These are phyloP conservation scores for Metschnikowia colocasiae DNA, from an alignment of 805 yeast species.

Conservation along the genomic window DNA sequence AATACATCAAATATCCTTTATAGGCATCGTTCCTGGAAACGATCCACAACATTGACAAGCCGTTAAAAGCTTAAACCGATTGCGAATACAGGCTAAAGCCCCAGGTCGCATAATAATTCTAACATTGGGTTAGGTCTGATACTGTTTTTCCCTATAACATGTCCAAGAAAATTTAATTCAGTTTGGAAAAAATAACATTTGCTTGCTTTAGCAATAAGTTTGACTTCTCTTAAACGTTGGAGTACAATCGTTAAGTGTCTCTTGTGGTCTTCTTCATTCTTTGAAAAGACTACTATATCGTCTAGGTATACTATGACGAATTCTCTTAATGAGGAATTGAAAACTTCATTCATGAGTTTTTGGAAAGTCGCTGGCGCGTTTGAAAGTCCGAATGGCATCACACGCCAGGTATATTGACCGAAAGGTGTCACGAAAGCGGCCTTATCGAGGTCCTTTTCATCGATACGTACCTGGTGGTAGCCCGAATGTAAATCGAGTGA, in stretches of 20 bases:
- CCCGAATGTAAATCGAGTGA: neutral
- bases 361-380: neutral
- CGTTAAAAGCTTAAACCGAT: too few relatives aligned
- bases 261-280: too few relatives aligned
- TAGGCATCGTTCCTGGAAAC: too few relatives aligned
- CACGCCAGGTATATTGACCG: neutral
- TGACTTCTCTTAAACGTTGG: neutral
- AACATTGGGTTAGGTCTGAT: neutral
- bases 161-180: neutral
- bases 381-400: neutral
- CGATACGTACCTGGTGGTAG: neutral
- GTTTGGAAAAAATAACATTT: neutral
- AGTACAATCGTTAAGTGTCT: neutral
- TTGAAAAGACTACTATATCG: too few relatives aligned
- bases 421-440: neutral
- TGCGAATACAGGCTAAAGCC: too few relatives aligned
- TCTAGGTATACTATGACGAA: too few relatives aligned
- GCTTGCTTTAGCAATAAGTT: neutral
- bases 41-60: too few relatives aligned
- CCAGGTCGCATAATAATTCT: too few relatives aligned
- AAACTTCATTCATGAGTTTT: neutral
- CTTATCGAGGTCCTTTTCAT: neutral
- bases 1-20: too few relatives aligned
- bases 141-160: neutral
- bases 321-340: too few relatives aligned